A percentile compares a stretch with the other conserved stretches of the same genome.
Conservation (phyloP, 2,329 filamentous ascomycete genomes). For the Aspergillus sp. region DNA sequence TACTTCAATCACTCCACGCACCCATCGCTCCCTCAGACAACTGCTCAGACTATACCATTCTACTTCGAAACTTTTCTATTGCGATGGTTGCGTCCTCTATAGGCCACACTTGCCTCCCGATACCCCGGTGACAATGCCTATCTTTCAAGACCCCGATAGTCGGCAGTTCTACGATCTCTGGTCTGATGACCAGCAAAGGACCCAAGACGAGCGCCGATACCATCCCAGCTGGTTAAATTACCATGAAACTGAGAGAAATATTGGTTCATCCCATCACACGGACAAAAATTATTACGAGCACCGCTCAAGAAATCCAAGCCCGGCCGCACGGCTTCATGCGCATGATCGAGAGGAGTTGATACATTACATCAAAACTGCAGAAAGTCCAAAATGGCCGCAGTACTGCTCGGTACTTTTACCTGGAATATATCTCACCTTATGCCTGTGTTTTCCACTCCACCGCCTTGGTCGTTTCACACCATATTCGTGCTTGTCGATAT, state of each 20-base stretch:
- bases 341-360: conserved; percentile 76
- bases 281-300: conserved; percentile 15
- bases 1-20: not conserved
- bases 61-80: conserved; percentile 9
- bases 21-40: not conserved
- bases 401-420: conserved; percentile 55
- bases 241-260: conserved; percentile 12
- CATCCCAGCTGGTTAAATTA: conserved; percentile 13
- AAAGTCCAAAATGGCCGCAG: conserved; percentile 73
- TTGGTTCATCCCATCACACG: conserved; percentile 14
- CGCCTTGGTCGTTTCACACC: not conserved
- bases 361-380: conserved; percentile 74
- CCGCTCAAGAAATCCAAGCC: conserved; percentile 14
- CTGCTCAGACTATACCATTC: not conserved
- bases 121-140: conserved; percentile 32
- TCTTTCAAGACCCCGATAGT: conserved; percentile 36
- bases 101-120: conserved; percentile 14
- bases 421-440: not conserved
- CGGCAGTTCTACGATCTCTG: conserved; percentile 26
- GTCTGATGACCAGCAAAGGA: conserved; percentile 24
- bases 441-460: not conserved
- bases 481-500: not conserved
- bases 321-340: conserved; percentile 24
- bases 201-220: conserved; percentile 10
- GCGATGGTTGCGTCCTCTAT: conserved; percentile 26